phyloP scores from a whole-genome alignment of 495 filamentous ascomycete species.

The Achaetomiella virescens region DNA sequence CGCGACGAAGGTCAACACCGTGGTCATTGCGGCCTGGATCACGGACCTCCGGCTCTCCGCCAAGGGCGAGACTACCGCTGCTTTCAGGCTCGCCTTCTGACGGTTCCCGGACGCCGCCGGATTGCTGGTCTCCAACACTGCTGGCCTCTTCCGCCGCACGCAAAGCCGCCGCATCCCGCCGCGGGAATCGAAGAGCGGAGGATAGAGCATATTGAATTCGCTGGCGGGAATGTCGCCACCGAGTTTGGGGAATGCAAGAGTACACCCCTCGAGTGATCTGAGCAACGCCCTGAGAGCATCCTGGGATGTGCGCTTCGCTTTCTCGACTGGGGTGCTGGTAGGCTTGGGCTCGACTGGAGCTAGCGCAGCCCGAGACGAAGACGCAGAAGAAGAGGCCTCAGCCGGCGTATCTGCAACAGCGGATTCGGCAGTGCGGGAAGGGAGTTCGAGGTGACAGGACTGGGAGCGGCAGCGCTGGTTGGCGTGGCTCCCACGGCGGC shows the following conservation, averaged over 20 bases:
- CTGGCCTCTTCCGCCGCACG: constrained; percentile 61
- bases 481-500: constrained; percentile 66
- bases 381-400: background rate
- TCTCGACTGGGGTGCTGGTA: constrained; percentile 6
- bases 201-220: constrained; percentile 37
- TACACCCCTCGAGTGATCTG: constrained; percentile 30
- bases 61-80: constrained; percentile 76
- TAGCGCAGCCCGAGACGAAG: constrained; percentile 1
- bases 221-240: constrained; percentile 24
- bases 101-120: constrained; percentile 30
- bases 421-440: constrained; percentile 48
- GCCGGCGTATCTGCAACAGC: constrained; percentile 20
- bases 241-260: constrained; percentile 25
- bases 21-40: constrained; percentile 48
- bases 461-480: constrained; percentile 74
- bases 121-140: constrained; percentile 50
- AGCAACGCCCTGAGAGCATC: constrained; percentile 25
- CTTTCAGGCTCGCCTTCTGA: constrained; percentile 58
- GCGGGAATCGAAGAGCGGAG: constrained; percentile 72
- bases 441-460: constrained; percentile 64
- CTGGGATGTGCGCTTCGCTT: constrained; percentile 15
- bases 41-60: constrained; percentile 82
- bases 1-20: constrained; percentile 44
- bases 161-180: constrained; percentile 72
- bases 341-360: background rate